A percentile compares a stretch with the other conserved stretches of the same genome.
These are phyloP conservation scores for Solanum phureja DNA, from an alignment of 257 asterid genomes.

Conservation along the genomic window DNA sequence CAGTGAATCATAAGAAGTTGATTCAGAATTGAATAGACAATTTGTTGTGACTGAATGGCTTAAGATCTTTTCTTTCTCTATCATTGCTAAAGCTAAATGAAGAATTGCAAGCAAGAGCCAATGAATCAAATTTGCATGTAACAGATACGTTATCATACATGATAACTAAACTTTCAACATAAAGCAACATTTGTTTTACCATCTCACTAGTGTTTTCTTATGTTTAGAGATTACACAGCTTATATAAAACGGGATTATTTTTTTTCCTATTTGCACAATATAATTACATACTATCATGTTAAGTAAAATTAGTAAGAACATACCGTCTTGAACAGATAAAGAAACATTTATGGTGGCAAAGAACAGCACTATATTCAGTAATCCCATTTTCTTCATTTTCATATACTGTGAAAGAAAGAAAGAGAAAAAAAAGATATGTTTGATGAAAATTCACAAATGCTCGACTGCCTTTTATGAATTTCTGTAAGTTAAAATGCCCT, in stretches of 20 bases:
- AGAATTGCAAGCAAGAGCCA: no score
- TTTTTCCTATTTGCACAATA: neutral
- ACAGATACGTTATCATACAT: neutral
- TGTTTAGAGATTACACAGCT: neutral
- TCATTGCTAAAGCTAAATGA: no score
- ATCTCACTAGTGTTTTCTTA: neutral
- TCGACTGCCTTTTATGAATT: slow-evolving; percentile 30
- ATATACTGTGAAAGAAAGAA: neutral
- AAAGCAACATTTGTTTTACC: neutral
- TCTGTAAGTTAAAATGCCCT: slow-evolving; percentile 8
- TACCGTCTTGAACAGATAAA: slow-evolving; percentile 31
- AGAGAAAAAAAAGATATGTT: neutral
- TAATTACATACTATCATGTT: neutral
- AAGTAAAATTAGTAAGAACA: neutral
- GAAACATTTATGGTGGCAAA: slow-evolving; percentile 18
- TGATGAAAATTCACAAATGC: slow-evolving; percentile 12
- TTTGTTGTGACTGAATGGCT: neutral
- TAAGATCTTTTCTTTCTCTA: neutral
- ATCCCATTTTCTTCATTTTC: neutral
- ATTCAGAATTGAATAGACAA: neutral
- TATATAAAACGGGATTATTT: neutral
- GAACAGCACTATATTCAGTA: slow-evolving; percentile 6
- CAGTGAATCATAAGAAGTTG: neutral
- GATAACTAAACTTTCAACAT: neutral
- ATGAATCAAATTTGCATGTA: neutral